Base-by-base conservation (phyloP, 352 stramenopile species). In the Phytophthora rubi region DNA sequence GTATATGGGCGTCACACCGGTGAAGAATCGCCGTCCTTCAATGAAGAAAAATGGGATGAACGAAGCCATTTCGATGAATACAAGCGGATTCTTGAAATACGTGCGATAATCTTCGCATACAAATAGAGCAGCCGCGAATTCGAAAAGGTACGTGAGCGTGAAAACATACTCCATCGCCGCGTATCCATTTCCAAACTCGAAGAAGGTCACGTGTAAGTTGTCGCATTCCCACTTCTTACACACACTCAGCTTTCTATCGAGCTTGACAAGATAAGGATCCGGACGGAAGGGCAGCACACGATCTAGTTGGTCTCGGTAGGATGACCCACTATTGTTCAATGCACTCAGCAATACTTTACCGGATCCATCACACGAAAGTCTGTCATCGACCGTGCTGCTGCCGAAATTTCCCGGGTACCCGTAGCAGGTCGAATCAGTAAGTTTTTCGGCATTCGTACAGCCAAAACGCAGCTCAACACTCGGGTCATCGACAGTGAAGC, bases 221-320 rank as follows among this genome's bases (percentile, higher is more conserved):
- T 93, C 82, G 64, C 85, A 93, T 65, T 93, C 79, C 81, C 82
- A 91, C 56, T 86, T 85, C 59, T 90, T 89, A 73, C 85, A 93
- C 30, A 92, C 83, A 6, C 77, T 82, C 10, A 83, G 26, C 18
- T 73, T 70, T 15, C 79, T 70, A 51, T 91, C 75, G 1, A 7
- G 30, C 8, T 73, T 54, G 2, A 68, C 60, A 4, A 92, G 76
- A n/a, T 83, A 70, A 16, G 67, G 74, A 62, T 86, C 73, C 0
- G 69, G 58, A 6, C 85, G 73, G 54, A 93, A 93, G 4, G 85
- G 85, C 26, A 81, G 45, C 15, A 91, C 56, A 18, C 85, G 67
- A 45, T 76, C 74, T 28, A 81, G 15, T 21, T 76, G 73, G 13
- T 73, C 70, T 39, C 68, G 59, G 28, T 76, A 73, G 1, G 60